Evolutionary conservation across 2,329 filamentous ascomycete species (phyloP).

Genomic region (Geosmithia putterillii): DNA sequence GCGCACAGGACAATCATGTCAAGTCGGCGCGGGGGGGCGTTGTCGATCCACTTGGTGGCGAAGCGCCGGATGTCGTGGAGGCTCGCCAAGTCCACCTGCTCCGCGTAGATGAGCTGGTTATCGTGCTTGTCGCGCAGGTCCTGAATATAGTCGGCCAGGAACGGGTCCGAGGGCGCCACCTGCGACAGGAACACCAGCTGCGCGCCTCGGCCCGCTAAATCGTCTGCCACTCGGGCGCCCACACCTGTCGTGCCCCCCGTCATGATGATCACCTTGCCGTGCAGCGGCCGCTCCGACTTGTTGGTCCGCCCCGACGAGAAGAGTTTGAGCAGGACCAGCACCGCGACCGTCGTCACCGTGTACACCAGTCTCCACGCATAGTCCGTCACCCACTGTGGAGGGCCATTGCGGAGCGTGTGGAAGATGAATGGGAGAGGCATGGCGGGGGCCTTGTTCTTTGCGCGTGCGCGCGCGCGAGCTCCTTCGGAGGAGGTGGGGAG

Average conservation of each 20-base stretch:
- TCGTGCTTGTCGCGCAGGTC: slow-evolving; percentile 65
- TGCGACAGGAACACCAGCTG: slow-evolving; percentile 86
- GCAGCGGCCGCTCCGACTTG: slow-evolving; percentile 68
- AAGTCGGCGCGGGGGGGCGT: slow-evolving; percentile 73
- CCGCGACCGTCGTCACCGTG: slow-evolving; percentile 18
- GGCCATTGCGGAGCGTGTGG: slow-evolving; percentile 32
- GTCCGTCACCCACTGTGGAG: slow-evolving; percentile 33
- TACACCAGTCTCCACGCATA: slow-evolving; percentile 30
- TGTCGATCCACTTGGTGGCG: slow-evolving; percentile 97
- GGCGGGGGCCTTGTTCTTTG: slow-evolving; percentile 8
- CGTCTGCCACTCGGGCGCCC: slow-evolving; percentile 62
- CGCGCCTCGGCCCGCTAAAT: slow-evolving; percentile 70
- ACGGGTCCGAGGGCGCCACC: slow-evolving; percentile 68
- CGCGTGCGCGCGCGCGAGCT: not conserved
- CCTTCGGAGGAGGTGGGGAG: not conserved
- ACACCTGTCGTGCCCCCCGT: slow-evolving; percentile 93
- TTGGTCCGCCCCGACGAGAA: slow-evolving; percentile 70
- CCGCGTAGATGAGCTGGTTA: slow-evolving; percentile 87
- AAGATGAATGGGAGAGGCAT: slow-evolving; percentile 43
- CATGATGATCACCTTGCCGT: slow-evolving; percentile 86
- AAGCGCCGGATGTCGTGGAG: slow-evolving; percentile 87
- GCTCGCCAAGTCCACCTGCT: slow-evolving; percentile 81
- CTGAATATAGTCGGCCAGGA: slow-evolving; percentile 84
- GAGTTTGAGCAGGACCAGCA: slow-evolving; percentile 46
- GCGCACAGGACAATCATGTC: slow-evolving; percentile 89